Evolutionary conservation across 2,329 filamentous ascomycete genomes (phyloP), one percentile per base, ranked within the genome.

Genomic region (Trichoderma sp.): DNA sequence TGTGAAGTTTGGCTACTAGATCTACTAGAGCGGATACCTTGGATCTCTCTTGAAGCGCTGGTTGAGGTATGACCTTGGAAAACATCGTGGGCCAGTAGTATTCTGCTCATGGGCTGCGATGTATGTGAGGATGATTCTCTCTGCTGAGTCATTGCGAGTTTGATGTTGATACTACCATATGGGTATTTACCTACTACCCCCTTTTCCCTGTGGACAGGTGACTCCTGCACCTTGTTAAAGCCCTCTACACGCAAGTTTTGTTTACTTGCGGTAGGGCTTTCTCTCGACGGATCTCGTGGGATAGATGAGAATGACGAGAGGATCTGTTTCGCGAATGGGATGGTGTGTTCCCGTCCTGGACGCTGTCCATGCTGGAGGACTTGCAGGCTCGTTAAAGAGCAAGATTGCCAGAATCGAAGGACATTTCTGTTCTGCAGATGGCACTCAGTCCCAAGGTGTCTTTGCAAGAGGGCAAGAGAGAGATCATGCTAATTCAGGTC

Each of bases 311-410:
- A 58, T 9, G 55, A 4, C 45, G 55, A 12, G 55, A 47, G 15
- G 47, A 28, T 28, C 28, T 28, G 24, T 26, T 9, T 47, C 55
- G n/a, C 55, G 55, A n/a, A 10, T 7, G 15, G 43, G 43, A 19
- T 47, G 55, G n/a, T 58, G n/a, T n/a, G 43, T 58, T 1, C 43
- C 43, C 6, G 55, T 58, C 44, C 26, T 47, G 26, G 26, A 58
- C 19, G 26, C 26, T 34, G 26, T 43, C 55, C 12, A 47, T 58
- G 26, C 26, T 58, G 7, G 55, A 47, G 5, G 54, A 26, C 9
- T 14, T 28, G 1, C 26, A 24, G 54, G 24, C 41, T 3, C 45
- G 15, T 19, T 10, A 30, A 6, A 57, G 17, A 3, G 41, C 54
- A 15, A 45, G 44, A 1, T 57, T 21, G 5, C 54, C 54, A 3